Evolutionary conservation across 164 flowering plant species (phyloP).

Genomic region (Santalum album): DNA sequence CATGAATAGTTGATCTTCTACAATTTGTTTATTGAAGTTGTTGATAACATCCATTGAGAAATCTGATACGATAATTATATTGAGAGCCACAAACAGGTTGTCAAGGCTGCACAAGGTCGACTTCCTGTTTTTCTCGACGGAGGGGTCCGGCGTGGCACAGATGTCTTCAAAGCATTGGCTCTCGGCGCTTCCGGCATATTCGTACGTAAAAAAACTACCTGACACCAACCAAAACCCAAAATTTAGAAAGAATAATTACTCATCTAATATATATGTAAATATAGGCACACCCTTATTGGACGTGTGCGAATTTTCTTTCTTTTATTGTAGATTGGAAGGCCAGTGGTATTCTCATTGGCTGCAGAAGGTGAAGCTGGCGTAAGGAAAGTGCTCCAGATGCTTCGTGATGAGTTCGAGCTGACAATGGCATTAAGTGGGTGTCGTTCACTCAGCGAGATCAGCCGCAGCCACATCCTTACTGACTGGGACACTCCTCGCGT

Average conservation of each 20-base stretch:
- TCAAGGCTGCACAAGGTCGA: constrained; percentile 36
- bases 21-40: too few species aligned
- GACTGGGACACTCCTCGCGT: constrained; percentile 51
- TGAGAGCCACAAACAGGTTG: constrained; percentile 22
- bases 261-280: too few species aligned
- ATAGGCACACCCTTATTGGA: too few species aligned
- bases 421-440: constrained; percentile 95
- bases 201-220: constrained; percentile 44
- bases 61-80: neutral
- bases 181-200: constrained; percentile 92
- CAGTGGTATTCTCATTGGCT: constrained; percentile 75
- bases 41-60: too few species aligned
- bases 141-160: constrained; percentile 93
- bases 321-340: constrained; percentile 71
- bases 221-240: too few species aligned
- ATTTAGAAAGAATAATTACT: too few species aligned
- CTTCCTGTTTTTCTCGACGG: constrained; percentile 45
- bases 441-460: constrained; percentile 69
- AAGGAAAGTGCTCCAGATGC: constrained; percentile 78
- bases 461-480: constrained; percentile 61
- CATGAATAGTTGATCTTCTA: too few species aligned
- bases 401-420: constrained; percentile 89
- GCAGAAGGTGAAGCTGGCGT: constrained; percentile 93
- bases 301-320: too few species aligned
- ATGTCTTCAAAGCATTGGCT: constrained; percentile 93